Base-by-base conservation (phyloP, 768 basidiomycete species). In the Termitomyces sp. region DNA sequence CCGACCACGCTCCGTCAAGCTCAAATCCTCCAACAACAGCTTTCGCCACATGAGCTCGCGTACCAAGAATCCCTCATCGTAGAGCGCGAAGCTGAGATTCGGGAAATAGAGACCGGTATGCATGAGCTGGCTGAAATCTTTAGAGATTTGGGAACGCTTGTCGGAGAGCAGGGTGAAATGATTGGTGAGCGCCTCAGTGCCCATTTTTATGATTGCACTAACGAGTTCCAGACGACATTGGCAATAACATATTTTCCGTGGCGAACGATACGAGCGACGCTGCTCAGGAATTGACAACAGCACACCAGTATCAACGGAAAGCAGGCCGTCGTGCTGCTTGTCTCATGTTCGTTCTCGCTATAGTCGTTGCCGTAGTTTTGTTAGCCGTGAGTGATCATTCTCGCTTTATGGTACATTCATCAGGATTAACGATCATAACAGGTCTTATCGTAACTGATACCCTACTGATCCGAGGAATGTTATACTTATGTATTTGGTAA, bases 71-170 rank as follows among this genome's bases (percentile, higher is more conserved):
- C 92, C 10, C 75, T 98, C 38, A 94, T 97, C 54, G 87, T 89
- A 52, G 97, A 99, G 68, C 88, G 97, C 18, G 96, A 99, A 70
- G 79, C 79, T 0, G 97, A 98, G 66, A 98, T 98, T 55, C 84
- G 90, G 52, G 94, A 98, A 68, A 99, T 99, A 52, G 97, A 99
- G 72, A 87, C 85, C 7, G 96, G 97, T 7, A 98, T 99, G 55
- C 93, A 96, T 66, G 96, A 99, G 71, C 73, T 99, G 47, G 84
- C 91, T 28, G 93, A 98, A 72, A 98, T 99, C 67, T 98, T 99
- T 79, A 84, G 91, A 51, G 95, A 98, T 72, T 75, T 99, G 47
- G 96, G 95, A 45, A 95, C 94, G 16, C 79, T 99, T 47, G 95
- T 99, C 1, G 84, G 86, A 58, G 92, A 98, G 68, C 97, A 99